Percentiles rank a stretch among this genome's conserved stretches.
Evolutionary conservation across 495 filamentous ascomycete species (phyloP).

Genomic region (Hypomontagnella submonticulosa): DNA sequence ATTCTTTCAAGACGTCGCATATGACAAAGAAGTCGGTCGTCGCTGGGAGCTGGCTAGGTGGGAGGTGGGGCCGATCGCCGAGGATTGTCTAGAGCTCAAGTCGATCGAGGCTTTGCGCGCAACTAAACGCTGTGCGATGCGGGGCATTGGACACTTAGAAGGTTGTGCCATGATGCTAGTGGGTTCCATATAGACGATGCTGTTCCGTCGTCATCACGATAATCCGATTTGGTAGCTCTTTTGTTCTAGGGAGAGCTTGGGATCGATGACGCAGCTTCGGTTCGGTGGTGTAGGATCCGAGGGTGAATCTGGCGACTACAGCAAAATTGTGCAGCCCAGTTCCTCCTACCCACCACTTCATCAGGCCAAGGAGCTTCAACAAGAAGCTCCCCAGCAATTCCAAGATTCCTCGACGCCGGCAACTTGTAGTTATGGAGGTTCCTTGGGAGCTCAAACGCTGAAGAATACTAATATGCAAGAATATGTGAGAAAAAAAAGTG

Average conservation of each 20-base stretch:
- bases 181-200: conserved; percentile 12
- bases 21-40: conserved; percentile 19
- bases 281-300: conserved; percentile 41
- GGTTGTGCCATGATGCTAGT: conserved; percentile 19
- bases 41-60: conserved; percentile 26
- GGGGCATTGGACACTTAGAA: conserved; percentile 38
- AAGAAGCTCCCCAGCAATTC: conserved; percentile 5
- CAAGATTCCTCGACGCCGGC: conserved; percentile 5
- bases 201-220: conserved; percentile 9
- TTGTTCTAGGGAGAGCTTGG: conserved; percentile 16
- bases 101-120: conserved; percentile 42
- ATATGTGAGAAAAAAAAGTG: conserved; percentile 30
- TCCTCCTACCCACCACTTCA: conserved; percentile 15
- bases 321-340: conserved; percentile 24
- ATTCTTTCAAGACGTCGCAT: conserved; percentile 6
- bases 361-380: conserved; percentile 14
- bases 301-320: conserved; percentile 37
- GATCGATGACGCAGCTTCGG: conserved; percentile 48
- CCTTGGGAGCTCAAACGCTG: conserved; percentile 39
- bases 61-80: conserved; percentile 43
- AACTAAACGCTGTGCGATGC: conserved; percentile 41
- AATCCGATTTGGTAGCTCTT: conserved; percentile 11
- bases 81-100: conserved; percentile 42
- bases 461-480: conserved; percentile 31
- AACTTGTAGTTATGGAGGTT: conserved; percentile 17